These are phyloP conservation scores for Ogataea parapolymorpha DNA, from an alignment of 805 yeast species.

Conservation along the genomic window DNA sequence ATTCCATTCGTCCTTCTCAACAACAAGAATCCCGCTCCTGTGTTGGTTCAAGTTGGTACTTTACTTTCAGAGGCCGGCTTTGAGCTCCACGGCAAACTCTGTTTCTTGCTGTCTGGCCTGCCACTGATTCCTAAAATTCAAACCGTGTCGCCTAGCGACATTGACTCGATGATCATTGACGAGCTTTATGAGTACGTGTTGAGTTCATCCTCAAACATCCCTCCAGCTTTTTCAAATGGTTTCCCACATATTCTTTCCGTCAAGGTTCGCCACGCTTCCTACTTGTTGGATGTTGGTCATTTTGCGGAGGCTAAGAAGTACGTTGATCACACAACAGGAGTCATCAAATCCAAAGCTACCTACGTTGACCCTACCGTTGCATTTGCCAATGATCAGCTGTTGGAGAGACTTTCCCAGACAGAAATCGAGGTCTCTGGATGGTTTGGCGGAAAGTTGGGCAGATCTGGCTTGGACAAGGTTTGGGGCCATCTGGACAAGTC, in stretches of 20 bases:
- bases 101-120: conserved; percentile 33
- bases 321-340: conserved; percentile 46
- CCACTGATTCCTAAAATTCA: conserved; percentile 24
- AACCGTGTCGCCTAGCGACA: conserved; percentile 25
- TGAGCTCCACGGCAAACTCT: conserved; percentile 39
- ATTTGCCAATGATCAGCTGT: conserved; percentile 36
- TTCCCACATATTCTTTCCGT: conserved; percentile 53
- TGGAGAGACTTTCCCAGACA: conserved; percentile 45
- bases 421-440: conserved; percentile 49
- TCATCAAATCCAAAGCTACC: conserved; percentile 37
- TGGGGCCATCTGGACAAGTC: conserved; percentile 89
- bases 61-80: conserved; percentile 35
- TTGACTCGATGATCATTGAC: conserved; percentile 51
- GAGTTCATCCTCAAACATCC: conserved; percentile 31
- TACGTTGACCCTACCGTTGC: conserved; percentile 34
- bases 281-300: conserved; percentile 65
- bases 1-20: conserved; percentile 32
- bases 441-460: conserved; percentile 56
- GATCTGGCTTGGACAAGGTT: conserved; percentile 53
- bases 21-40: conserved; percentile 21
- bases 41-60: conserved; percentile 34
- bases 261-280: conserved; percentile 65
- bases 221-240: conserved; percentile 33
- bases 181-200: conserved; percentile 66
- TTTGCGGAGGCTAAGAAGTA: conserved; percentile 59